phyloP scores from a whole-genome alignment of 148 eudicot species.

The Hydrangea macrophylla region DNA sequence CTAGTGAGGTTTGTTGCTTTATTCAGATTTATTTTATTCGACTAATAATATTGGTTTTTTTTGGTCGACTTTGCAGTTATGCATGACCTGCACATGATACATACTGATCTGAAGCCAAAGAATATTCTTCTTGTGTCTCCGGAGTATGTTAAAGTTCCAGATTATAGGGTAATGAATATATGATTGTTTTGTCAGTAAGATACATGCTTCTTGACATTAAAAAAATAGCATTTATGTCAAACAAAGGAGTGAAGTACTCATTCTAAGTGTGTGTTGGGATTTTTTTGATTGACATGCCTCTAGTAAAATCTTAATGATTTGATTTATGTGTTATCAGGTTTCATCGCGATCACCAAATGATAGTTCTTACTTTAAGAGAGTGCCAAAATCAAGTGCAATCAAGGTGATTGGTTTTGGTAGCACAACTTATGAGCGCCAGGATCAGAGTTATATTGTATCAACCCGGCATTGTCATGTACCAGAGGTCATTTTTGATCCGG shows the following conservation, averaged over 20 bases:
- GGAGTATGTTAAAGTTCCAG: too few species aligned
- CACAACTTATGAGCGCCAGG: constrained; percentile 63
- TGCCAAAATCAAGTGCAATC: constrained; percentile 88
- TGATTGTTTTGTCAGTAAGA: too few species aligned
- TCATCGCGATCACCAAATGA: constrained; percentile 68
- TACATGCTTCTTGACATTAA: background rate
- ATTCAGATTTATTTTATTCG: too few species aligned
- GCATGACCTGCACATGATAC: constrained; percentile 78
- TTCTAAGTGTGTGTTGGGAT: too few species aligned
- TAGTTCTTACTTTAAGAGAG: constrained; percentile 62
- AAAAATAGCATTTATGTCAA: too few species aligned
- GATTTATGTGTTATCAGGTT: too few species aligned
- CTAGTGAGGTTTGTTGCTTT: too few species aligned
- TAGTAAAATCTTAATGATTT: background rate
- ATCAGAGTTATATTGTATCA: constrained; percentile 70
- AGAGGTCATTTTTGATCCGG: constrained; percentile 74
- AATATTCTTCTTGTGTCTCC: too few species aligned
- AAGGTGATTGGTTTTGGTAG: constrained; percentile 97
- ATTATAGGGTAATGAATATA: too few species aligned
- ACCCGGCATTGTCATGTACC: constrained; percentile 92
- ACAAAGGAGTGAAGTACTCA: too few species aligned
- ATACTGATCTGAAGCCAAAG: too few species aligned
- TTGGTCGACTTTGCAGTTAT: constrained; percentile 57
- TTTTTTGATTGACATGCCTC: too few species aligned
- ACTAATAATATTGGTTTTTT: background rate